Percentiles rank a stretch among this genome's conserved stretches.
These are phyloP conservation scores for Psilocybe subaeruginosa DNA, from an alignment of 768 basidiomycete species.

Conservation along the genomic window DNA sequence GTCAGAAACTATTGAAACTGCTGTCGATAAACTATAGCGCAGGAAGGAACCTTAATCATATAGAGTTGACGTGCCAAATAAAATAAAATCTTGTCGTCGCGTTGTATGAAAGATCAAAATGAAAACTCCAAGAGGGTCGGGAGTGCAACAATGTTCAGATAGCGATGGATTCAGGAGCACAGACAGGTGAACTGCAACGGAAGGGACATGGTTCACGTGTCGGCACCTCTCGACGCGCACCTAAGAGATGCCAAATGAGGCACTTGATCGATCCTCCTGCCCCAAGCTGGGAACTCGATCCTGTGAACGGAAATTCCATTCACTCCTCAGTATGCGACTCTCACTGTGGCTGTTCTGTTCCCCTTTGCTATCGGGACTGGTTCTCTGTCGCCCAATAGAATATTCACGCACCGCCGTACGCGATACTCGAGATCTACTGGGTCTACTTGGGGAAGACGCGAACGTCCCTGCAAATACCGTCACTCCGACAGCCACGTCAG, in stretches of 20 bases:
- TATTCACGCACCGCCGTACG: background rate
- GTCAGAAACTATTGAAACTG: no score
- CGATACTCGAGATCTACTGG: background rate
- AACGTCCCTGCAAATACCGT: background rate
- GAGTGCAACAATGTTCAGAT: no score
- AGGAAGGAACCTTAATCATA: no score
- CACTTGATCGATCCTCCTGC: slow-evolving; percentile 1
- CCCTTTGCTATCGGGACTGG: background rate
- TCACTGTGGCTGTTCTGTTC: background rate
- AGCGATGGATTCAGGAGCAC: no score
- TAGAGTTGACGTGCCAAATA: no score
- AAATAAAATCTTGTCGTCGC: no score
- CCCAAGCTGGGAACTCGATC: background rate
- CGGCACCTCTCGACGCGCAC: no score
- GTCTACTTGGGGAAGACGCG: background rate
- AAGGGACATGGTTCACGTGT: background rate
- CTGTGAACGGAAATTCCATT: background rate
- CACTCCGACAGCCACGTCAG: background rate
- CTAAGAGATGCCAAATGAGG: background rate
- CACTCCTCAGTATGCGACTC: background rate
- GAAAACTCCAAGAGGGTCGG: no score
- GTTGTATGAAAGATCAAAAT: no score
- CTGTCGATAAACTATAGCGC: no score
- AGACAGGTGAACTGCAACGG: no score
- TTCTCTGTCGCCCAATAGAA: background rate